A percentile compares a stretch with the other conserved stretches of the same genome.
Evolutionary conservation across 306 rosid genomes (phyloP).

Genomic region (Lathyrus oleraceus): DNA sequence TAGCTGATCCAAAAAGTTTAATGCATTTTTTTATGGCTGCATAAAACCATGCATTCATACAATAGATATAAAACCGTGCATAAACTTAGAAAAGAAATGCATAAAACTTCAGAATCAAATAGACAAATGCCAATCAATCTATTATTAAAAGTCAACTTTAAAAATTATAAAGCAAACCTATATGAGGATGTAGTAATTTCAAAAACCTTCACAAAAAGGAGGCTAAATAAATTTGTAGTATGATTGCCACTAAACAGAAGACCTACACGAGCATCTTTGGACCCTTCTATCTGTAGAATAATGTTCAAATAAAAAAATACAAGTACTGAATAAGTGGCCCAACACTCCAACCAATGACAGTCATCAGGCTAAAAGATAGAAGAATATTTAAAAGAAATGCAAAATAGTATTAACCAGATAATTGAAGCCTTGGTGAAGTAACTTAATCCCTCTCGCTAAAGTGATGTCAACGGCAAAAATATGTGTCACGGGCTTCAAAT

Average conservation of each 20-base stretch:
- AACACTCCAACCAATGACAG: too few relatives aligned
- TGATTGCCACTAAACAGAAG: too few relatives aligned
- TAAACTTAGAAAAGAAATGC: constrained; percentile 1
- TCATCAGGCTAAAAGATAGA: too few relatives aligned
- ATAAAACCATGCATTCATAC: constrained; percentile 41
- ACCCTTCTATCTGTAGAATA: too few relatives aligned
- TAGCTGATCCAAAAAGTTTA: constrained; percentile 77
- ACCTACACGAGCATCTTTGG: too few relatives aligned
- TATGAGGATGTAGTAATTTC: constrained; percentile 60
- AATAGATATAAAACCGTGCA: constrained; percentile 10
- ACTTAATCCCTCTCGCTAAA: constrained; percentile 67
- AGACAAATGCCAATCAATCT: constrained; percentile 8
- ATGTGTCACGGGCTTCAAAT: constrained; percentile 92
- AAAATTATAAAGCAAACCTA: constrained; percentile 56
- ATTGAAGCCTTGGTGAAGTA: constrained; percentile 75
- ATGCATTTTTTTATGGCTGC: constrained; percentile 76
- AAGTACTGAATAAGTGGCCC: too few relatives aligned
- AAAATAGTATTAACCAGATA: constrained; percentile 66
- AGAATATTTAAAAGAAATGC: constrained; percentile 21
- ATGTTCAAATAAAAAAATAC: too few relatives aligned
- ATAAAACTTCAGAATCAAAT: constrained; percentile 33
- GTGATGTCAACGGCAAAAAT: constrained; percentile 73
- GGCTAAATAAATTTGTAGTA: too few relatives aligned
- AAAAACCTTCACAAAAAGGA: too few relatives aligned
- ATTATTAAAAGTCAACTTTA: constrained; percentile 13